Conservation (phyloP, 148 eudicot genomes). For the Heliosperma pusillum region DNA sequence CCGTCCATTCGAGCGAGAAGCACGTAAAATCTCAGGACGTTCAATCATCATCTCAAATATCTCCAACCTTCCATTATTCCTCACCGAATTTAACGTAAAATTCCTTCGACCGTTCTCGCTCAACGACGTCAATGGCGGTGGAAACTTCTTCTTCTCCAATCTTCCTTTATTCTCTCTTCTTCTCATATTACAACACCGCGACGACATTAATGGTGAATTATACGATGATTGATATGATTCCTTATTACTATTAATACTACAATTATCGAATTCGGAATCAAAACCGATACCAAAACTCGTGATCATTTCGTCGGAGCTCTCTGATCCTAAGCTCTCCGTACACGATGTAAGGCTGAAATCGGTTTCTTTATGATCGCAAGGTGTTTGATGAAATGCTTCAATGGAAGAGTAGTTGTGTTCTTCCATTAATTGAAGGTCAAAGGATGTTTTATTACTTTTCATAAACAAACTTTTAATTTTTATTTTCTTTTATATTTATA, state of each 20-base stretch:
- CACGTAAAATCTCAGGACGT: conserved; percentile 36
- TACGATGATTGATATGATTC: not conserved
- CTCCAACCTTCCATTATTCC: conserved; percentile 48
- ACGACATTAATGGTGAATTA: not conserved
- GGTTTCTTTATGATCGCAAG: not conserved
- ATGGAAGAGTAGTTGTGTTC: not conserved
- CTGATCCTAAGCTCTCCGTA: not conserved
- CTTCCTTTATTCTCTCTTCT: conserved; percentile 8
- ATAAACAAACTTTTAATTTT: no score
- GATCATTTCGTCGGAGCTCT: not conserved
- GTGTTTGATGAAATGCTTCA: not conserved
- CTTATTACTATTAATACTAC: not conserved
- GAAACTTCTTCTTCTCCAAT: conserved; percentile 32
- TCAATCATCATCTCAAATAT: conserved; percentile 33
- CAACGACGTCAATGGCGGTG: conserved; percentile 55
- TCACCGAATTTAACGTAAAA: conserved; percentile 39
- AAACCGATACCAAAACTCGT: no score
- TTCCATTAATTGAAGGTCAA: not conserved
- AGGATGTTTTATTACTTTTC: no score
- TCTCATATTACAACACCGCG: not conserved
- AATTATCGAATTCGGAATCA: conserved; percentile 9
- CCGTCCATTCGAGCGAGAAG: conserved; percentile 52
- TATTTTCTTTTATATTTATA: no score
- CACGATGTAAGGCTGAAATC: not conserved
- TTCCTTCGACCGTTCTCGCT: conserved; percentile 32